Conservation (phyloP, 1,284 basidiomycete species). For the Moniliella sp. region DNA sequence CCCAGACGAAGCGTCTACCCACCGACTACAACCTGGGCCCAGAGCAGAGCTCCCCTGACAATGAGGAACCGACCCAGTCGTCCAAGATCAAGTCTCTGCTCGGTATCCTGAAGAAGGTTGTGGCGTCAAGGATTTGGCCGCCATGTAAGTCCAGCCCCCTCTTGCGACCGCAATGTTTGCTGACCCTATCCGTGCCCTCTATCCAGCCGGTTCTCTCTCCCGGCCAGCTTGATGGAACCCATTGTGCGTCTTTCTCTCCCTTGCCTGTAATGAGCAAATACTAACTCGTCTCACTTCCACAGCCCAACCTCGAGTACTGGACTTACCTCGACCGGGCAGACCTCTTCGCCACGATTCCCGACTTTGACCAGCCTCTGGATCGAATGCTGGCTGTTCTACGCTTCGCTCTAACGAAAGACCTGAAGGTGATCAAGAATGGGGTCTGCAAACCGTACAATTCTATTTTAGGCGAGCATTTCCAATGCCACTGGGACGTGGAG, state of each 20-base stretch:
- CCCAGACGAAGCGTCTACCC: no score
- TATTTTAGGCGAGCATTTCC: constrained; percentile 2
- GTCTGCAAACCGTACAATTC: constrained; percentile 27
- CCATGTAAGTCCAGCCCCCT: no score
- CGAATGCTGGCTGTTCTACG: constrained; percentile 2
- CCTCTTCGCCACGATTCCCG: constrained; percentile 25
- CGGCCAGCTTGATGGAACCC: constrained; percentile 26
- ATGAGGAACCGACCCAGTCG: no score
- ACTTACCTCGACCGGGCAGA: constrained; percentile 41
- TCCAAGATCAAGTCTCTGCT: no score
- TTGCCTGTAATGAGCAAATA: no score
- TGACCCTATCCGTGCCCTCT: no score
- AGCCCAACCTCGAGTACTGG: constrained; percentile 32
- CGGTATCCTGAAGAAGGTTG: no score
- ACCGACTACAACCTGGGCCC: no score
- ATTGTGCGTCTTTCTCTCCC: constrained; percentile 7
- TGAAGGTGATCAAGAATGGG: background rate
- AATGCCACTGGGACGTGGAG: constrained; percentile 1
- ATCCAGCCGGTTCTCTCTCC: constrained; percentile 26
- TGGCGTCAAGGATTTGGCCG: no score
- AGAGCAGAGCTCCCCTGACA: no score
- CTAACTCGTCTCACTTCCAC: background rate
- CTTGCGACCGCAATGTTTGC: no score
- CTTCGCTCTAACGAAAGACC: constrained; percentile 36
- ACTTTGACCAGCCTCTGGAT: constrained; percentile 22